Conservation (phyloP, 2,329 filamentous ascomycete species). For the Aspergillus transmontanensis region DNA sequence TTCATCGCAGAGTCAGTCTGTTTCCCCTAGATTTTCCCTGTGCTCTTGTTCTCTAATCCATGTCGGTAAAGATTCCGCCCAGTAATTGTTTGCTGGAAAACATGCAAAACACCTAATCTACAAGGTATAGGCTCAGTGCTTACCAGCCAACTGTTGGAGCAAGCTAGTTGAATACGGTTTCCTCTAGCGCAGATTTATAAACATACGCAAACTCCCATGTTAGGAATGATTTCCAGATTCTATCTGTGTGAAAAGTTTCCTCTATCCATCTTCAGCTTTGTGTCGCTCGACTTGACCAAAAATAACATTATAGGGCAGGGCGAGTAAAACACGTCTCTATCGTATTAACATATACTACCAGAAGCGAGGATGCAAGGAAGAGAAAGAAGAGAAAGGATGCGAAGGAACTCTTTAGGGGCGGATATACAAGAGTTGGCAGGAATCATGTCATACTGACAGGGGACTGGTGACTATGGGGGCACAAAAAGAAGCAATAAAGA, state of each 20-base stretch:
- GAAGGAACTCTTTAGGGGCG: conserved; percentile 4
- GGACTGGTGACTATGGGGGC: conserved; percentile 4
- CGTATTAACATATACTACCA: conserved; percentile 4
- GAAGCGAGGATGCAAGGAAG: neutral
- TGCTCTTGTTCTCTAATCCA: neutral
- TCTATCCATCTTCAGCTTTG: neutral
- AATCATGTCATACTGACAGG: neutral
- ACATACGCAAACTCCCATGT: neutral
- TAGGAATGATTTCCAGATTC: neutral
- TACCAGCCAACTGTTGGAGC: neutral
- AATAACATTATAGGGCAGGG: conserved; percentile 5
- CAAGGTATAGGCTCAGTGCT: neutral
- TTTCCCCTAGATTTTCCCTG: neutral
- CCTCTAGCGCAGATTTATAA: neutral
- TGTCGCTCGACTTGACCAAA: conserved; percentile 7
- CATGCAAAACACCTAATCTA: neutral
- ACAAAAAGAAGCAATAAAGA: conserved; percentile 4
- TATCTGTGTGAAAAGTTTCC: neutral
- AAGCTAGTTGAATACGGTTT: neutral
- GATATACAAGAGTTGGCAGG: conserved; percentile 14
- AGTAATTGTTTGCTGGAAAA: neutral
- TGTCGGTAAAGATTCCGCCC: neutral
- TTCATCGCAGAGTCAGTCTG: neutral
- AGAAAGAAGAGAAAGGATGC: neutral
- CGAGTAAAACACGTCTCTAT: neutral